Conservation (phyloP, 1,284 basidiomycete species). For the Ustilago tritici region DNA sequence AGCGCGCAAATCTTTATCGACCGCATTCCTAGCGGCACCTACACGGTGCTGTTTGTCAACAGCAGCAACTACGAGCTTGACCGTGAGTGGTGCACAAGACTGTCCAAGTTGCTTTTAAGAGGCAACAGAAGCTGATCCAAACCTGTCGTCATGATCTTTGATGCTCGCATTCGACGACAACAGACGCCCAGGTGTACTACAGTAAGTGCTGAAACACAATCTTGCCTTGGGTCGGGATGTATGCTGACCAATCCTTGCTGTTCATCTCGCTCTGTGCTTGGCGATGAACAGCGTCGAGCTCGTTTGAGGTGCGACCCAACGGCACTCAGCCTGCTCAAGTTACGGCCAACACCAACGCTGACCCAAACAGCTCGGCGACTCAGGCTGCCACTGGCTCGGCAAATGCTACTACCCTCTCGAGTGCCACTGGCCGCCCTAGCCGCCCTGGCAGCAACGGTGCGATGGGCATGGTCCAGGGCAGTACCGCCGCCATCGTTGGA, state of each 20-base stretch:
- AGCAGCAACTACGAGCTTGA: conserved; percentile 57
- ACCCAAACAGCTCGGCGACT: conserved; percentile 42
- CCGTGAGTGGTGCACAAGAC: conserved; percentile 3
- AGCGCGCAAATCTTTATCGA: conserved; percentile 54
- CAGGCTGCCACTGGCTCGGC: conserved; percentile 35
- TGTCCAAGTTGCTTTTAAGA: neutral
- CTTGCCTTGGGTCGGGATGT: neutral
- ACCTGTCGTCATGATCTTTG: neutral
- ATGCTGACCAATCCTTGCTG: neutral
- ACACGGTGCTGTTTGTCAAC: conserved; percentile 56
- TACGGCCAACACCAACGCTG: conserved; percentile 50
- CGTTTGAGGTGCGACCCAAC: conserved; percentile 53
- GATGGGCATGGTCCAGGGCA: conserved; percentile 8
- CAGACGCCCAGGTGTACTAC: conserved; percentile 51
- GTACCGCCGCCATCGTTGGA: conserved; percentile 17
- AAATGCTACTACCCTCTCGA: conserved; percentile 38
- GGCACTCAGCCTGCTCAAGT: conserved; percentile 48
- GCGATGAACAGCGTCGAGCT: conserved; percentile 19
- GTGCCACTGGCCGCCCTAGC: conserved; percentile 10
- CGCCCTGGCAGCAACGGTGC: conserved; percentile 18
- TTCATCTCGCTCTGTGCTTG: neutral
- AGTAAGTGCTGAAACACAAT: conserved; percentile 16
- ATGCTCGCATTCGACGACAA: neutral
- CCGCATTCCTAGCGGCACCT: conserved; percentile 48
- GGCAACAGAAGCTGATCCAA: neutral